Conservation (phyloP, 306 rosid species). For the Vigna unguiculata region DNA sequence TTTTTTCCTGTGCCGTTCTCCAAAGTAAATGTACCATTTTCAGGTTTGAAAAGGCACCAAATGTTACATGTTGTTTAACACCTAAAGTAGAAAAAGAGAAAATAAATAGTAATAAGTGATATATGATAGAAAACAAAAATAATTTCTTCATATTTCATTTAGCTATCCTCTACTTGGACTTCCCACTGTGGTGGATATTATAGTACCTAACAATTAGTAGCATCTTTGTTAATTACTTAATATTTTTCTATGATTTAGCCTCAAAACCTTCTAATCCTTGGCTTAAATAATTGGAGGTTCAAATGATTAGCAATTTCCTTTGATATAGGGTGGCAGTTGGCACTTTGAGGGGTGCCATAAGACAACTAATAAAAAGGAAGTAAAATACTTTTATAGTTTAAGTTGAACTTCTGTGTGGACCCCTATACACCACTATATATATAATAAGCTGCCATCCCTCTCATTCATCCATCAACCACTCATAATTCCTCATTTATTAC, state of each 20-base stretch:
- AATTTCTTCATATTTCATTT: neutral
- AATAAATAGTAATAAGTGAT: neutral
- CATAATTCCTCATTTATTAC: constrained; percentile 33
- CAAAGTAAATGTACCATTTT: constrained; percentile 37
- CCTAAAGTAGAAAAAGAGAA: neutral
- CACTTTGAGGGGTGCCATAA: constrained; percentile 50
- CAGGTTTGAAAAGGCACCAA: neutral
- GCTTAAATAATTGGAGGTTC: constrained; percentile 51
- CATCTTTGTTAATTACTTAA: neutral
- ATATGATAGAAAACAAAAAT: neutral
- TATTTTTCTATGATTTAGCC: constrained; percentile 21
- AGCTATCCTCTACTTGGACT: constrained; percentile 7
- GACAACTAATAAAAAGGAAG: constrained; percentile 45
- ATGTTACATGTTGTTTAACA: neutral
- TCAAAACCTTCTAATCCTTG: constrained; percentile 34
- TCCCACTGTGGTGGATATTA: constrained; percentile 15
- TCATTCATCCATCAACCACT: constrained; percentile 50
- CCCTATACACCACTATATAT: constrained; percentile 46
- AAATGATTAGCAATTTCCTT: constrained; percentile 48
- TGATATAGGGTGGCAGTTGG: constrained; percentile 47
- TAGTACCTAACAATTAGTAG: neutral
- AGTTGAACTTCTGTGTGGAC: constrained; percentile 58
- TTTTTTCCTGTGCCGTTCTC: constrained; percentile 32
- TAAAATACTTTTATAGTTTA: constrained; percentile 44
- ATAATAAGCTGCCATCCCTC: constrained; percentile 42